Base-by-base conservation (phyloP, 1,284 basidiomycete species). In the Cutaneotrichosporon sp. region DNA sequence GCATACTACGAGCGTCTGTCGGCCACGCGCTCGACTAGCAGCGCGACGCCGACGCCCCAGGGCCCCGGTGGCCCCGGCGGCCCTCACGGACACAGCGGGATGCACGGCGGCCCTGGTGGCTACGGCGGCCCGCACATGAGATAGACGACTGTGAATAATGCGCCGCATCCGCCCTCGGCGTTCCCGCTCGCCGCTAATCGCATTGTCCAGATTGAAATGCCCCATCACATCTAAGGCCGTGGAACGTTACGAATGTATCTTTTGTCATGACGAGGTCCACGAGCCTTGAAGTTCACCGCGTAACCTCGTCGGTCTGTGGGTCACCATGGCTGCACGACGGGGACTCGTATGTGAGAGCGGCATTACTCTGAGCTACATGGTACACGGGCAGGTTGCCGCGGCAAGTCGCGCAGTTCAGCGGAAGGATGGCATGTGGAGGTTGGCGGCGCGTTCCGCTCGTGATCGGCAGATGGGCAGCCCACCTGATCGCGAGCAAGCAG, bases 1-100 rank as follows among this genome's bases (percentile, higher is more conserved):
- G 90, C 90, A 4, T 95, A 91, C 77, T 95, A 95, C 72, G 92
- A 95, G 84, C 58, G 64, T 6, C 56, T 63, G 34, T 63, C 61
- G 29, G 61, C 61, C 46, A 56, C 51, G 20, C 64, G 64, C 25
- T 47, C 31, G 47, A 47, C 25, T 3, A 45, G 52, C 34, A 45
- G 33, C 20, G 34, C 46, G 33, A 36, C 45, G 24, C 58, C 58
- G 9, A 36, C 51, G 33, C 24, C 33, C 14, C 34, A 6, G 34
- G 47, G 47, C 25, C 47, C 25, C 13, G 47, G 47, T 8, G 47
- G 47, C 25, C 47, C 47, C 10, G 47, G 47, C 47, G 47, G 25
- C 27, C 47, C 24, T 16, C 24, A 46, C 22, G 45, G 45, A 24
- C 45, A 46, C 22, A 22, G 45, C 24, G 38, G 16, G 18, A 42